phyloP scores from a whole-genome alignment of 208 protist genomes.

The Trypanosoma melophagium region DNA sequence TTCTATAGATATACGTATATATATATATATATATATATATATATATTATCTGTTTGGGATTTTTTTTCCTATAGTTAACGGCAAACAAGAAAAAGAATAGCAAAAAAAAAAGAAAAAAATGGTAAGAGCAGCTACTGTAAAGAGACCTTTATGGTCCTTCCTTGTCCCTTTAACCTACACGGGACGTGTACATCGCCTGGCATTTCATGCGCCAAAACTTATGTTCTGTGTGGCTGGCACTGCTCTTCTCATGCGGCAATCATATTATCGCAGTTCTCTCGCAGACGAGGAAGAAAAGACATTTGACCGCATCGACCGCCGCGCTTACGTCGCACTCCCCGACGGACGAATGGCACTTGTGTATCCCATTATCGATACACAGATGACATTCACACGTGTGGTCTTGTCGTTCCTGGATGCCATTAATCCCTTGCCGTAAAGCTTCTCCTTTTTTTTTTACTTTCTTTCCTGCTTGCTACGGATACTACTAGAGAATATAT shows the following conservation, averaged over 20 bases:
- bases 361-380: conserved; percentile 87
- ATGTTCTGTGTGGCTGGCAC: conserved; percentile 69
- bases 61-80: too few species aligned
- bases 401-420: conserved; percentile 83
- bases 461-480: conserved; percentile 15
- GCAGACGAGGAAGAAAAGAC: conserved; percentile 79
- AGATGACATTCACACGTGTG: conserved; percentile 69
- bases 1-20: conserved; percentile 2
- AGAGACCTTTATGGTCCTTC: conserved; percentile 77
- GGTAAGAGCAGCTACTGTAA: conserved; percentile 40
- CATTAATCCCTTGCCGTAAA: conserved; percentile 76
- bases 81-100: conserved; percentile 16
- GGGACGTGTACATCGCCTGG: conserved; percentile 64
- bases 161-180: conserved; percentile 75
- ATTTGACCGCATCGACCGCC: conserved; percentile 86
- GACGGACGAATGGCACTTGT: conserved; percentile 90
- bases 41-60: neutral
- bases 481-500: neutral
- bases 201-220: conserved; percentile 64
- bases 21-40: conserved; percentile 4
- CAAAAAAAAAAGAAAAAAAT: conserved; percentile 21
- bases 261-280: conserved; percentile 79
- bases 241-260: conserved; percentile 84
- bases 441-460: too few species aligned
- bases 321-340: conserved; percentile 87